phyloP scores from a whole-genome alignment of 1,284 basidiomycete species.

The Athelia psychrophila region DNA sequence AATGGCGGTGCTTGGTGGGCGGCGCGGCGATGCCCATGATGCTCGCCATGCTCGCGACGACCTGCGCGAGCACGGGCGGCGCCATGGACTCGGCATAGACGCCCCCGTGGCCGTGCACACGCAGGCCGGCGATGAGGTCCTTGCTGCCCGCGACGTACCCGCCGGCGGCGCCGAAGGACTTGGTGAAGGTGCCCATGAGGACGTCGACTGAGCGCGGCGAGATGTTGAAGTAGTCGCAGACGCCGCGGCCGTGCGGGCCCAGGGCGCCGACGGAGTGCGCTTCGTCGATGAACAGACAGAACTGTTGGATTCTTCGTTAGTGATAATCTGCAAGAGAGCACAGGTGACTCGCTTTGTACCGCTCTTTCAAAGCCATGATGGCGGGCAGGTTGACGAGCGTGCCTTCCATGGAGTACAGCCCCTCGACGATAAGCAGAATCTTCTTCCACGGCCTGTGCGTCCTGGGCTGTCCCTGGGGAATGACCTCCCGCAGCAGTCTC shows the following conservation, averaged over 20 bases:
- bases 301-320: constrained; percentile 44
- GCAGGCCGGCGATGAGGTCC: constrained; percentile 77
- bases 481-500: constrained; percentile 81
- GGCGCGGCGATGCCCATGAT: constrained; percentile 88
- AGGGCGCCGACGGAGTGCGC: constrained; percentile 97
- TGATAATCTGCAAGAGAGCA: constrained; percentile 8
- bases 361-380: constrained; percentile 87
- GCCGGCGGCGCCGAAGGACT: constrained; percentile 97
- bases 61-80: constrained; percentile 89
- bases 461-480: constrained; percentile 96
- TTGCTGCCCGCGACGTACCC: constrained; percentile 93
- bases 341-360: constrained; percentile 78
- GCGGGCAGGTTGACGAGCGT: constrained; percentile 85
- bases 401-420: constrained; percentile 98
- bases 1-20: constrained; percentile 18
- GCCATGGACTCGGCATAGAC: constrained; percentile 91
- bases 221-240: constrained; percentile 93
- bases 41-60: constrained; percentile 90
- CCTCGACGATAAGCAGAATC: constrained; percentile 94
- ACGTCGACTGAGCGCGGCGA: constrained; percentile 85
- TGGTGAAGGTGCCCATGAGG: constrained; percentile 99
- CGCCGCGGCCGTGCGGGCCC: constrained; percentile 91
- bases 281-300: constrained; percentile 96
- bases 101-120: constrained; percentile 81
- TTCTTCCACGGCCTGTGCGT: constrained; percentile 99